These are phyloP conservation scores for Didymella arachidicola DNA, from an alignment of 2,329 filamentous ascomycete genomes.

Conservation along the genomic window DNA sequence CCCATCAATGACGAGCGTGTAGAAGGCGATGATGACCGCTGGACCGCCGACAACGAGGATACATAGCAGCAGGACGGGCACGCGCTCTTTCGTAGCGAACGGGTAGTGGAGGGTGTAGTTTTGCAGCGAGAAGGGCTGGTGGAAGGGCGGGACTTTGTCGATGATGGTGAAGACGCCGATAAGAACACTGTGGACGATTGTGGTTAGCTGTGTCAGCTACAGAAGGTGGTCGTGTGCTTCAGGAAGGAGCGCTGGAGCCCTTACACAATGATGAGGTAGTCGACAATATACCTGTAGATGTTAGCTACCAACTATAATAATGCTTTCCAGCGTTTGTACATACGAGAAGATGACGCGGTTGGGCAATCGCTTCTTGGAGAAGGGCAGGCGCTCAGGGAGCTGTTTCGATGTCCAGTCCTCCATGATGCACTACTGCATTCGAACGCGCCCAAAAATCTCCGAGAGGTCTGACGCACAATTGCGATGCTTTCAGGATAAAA, in stretches of 20 bases:
- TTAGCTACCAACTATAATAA: constrained; percentile 27
- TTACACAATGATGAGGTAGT: constrained; percentile 67
- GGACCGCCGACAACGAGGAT: constrained; percentile 61
- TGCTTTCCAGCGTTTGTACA: constrained; percentile 29
- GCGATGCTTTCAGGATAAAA: constrained; percentile 11
- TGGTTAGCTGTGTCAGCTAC: constrained; percentile 29
- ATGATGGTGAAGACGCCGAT: constrained; percentile 61
- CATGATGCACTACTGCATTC: constrained; percentile 41
- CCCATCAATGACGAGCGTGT: constrained; percentile 66
- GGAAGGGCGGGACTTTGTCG: constrained; percentile 63
- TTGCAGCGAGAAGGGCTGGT: constrained; percentile 64
- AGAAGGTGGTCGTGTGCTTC: constrained; percentile 48
- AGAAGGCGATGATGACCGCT: constrained; percentile 60
- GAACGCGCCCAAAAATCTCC: constrained; percentile 20
- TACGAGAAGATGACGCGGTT: constrained; percentile 63
- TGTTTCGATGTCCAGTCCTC: constrained; percentile 48
- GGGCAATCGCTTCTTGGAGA: constrained; percentile 61
- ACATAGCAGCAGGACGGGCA: constrained; percentile 60
- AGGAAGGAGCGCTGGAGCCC: constrained; percentile 29
- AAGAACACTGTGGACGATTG: constrained; percentile 53
- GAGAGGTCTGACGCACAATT: constrained; percentile 19
- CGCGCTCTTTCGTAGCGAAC: constrained; percentile 63
- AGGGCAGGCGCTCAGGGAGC: constrained; percentile 58
- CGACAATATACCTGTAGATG: constrained; percentile 60
- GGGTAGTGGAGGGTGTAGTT: constrained; percentile 67